phyloP scores from a whole-genome alignment of 768 basidiomycete genomes.

The Lyophyllum shimeji region DNA sequence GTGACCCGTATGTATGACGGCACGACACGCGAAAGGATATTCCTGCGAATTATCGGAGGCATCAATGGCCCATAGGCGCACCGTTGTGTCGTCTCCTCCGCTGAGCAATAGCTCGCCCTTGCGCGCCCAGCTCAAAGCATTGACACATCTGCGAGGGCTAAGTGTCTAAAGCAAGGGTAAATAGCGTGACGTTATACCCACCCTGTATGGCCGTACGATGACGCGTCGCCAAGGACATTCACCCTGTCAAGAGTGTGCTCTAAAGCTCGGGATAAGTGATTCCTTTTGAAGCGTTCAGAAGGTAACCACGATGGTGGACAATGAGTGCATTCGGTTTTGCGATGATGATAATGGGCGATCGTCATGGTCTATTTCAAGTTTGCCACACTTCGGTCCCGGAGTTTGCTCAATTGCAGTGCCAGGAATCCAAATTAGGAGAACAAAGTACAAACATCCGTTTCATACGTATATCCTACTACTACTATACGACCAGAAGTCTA shows the following conservation, averaged over 20 bases:
- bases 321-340: constrained; percentile 1
- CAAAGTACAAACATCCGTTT: not conserved
- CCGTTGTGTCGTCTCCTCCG: constrained; percentile 73
- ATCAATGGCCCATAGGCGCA: constrained; percentile 80
- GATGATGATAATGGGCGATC: not conserved
- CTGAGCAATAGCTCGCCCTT: constrained; percentile 65
- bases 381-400: not conserved
- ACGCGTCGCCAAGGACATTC: constrained; percentile 63
- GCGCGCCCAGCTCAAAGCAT: constrained; percentile 72
- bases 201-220: constrained; percentile 67
- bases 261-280: constrained; percentile 24
- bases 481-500: not conserved
- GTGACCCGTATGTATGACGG: constrained; percentile 80
- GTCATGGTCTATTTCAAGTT: not conserved
- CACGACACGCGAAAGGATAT: constrained; percentile 65
- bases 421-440: not conserved
- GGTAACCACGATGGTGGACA: constrained; percentile 19
- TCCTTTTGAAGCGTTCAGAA: constrained; percentile 26
- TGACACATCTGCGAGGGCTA: constrained; percentile 57
- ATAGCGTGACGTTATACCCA: constrained; percentile 25
- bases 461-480: not conserved
- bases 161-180: not conserved
- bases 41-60: constrained; percentile 37
- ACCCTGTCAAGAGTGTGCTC: constrained; percentile 56
- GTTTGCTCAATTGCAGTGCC: not conserved